A percentile compares a stretch with the other conserved stretches of the same genome.
These are phyloP conservation scores for Apiospora rasikravindrae DNA, from an alignment of 2,329 filamentous ascomycete species.

Conservation along the genomic window DNA sequence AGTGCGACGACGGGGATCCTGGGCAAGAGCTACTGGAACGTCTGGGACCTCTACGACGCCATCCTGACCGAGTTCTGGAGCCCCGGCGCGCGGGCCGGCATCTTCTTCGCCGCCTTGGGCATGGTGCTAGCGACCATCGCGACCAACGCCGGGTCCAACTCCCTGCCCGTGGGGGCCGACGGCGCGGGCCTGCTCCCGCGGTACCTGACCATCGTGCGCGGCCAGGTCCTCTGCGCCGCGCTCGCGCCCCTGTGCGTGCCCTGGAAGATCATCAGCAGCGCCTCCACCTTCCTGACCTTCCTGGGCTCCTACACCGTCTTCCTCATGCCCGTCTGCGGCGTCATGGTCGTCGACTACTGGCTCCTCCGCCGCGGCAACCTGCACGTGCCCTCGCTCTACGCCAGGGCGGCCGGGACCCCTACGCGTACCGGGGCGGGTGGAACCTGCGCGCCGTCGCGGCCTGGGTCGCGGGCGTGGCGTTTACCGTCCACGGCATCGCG, in stretches of 20 bases:
- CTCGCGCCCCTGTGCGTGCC: conserved; percentile 43
- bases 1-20: conserved; percentile 40
- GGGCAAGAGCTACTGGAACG: conserved; percentile 49
- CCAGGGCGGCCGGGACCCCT: conserved; percentile 29
- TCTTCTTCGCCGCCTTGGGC: conserved; percentile 44
- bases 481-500: conserved; percentile 41
- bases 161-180: conserved; percentile 47
- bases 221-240: conserved; percentile 46
- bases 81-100: conserved; percentile 42
- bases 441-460: conserved; percentile 40
- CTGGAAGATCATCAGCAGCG: conserved; percentile 48
- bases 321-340: conserved; percentile 43
- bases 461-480: conserved; percentile 36
- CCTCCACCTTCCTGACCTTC: conserved; percentile 47
- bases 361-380: conserved; percentile 43
- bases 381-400: conserved; percentile 45
- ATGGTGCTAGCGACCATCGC: conserved; percentile 45
- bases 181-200: conserved; percentile 46
- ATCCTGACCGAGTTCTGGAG: conserved; percentile 42
- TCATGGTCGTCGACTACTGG: conserved; percentile 45
- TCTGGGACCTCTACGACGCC: conserved; percentile 47
- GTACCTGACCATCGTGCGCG: conserved; percentile 48
- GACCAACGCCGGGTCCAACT: conserved; percentile 41
- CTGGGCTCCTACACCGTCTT: conserved; percentile 47
- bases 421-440: conserved; percentile 39